These are phyloP conservation scores for Plicaturopsis crispa DNA, from an alignment of 768 basidiomycete species.

Conservation along the genomic window DNA sequence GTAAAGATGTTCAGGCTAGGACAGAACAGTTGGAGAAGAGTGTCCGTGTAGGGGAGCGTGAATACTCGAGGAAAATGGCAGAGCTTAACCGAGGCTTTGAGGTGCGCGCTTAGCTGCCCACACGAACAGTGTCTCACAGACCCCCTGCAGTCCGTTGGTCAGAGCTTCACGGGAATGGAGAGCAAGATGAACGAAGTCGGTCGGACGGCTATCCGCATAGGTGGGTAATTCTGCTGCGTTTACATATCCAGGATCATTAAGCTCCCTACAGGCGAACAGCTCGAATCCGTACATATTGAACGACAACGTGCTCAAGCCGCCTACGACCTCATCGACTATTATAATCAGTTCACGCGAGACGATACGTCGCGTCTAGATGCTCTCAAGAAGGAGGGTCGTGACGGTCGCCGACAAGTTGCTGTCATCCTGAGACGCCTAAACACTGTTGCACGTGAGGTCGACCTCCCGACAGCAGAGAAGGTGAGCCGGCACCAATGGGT, in stretches of 20 bases:
- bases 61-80: constrained; percentile 91
- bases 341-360: constrained; percentile 83
- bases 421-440: constrained; percentile 78
- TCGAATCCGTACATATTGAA: constrained; percentile 90
- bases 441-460: constrained; percentile 89
- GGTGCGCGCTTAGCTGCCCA: constrained; percentile 34
- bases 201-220: constrained; percentile 89
- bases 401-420: constrained; percentile 84
- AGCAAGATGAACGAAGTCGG: constrained; percentile 88
- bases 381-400: constrained; percentile 80
- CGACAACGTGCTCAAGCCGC: constrained; percentile 92
- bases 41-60: constrained; percentile 81
- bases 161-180: constrained; percentile 87
- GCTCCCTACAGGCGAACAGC: constrained; percentile 69
- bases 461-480: constrained; percentile 75
- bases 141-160: constrained; percentile 64
- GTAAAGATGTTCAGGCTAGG: constrained; percentile 85
- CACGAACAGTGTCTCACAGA: constrained; percentile 1
- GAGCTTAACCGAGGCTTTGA: constrained; percentile 93
- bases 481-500: constrained; percentile 36
- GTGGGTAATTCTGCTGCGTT: constrained; percentile 29
- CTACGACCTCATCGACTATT: constrained; percentile 87
- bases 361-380: constrained; percentile 71
- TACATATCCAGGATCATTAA: constrained; percentile 1
- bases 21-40: constrained; percentile 91